Evolutionary conservation across 495 filamentous ascomycete species (phyloP), one percentile per base, ranked within the genome.

Genomic region (Astrocystis sublimbata): DNA sequence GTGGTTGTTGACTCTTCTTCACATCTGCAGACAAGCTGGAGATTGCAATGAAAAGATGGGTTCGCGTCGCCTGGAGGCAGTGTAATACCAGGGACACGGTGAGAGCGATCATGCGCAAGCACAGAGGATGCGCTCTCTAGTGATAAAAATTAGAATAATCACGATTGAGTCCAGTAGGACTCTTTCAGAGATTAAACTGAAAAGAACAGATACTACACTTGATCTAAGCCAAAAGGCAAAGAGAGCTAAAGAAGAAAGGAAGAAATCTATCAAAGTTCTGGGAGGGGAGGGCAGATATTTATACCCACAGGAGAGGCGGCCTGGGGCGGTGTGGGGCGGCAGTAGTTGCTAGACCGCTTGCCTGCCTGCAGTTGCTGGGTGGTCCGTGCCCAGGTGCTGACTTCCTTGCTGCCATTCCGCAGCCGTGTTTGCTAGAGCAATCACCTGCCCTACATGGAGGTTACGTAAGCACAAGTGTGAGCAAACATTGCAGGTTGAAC

Each of bases 141-240:
- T 52, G 76, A 66, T 82, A 81, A 91, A 92, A 91, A 92, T 91
- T 81, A 83, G 87, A 84, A 85, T 91, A 92, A 92, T 91, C 87
- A 87, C 82, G 82, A 85, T 84, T 89, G 83, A 83, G 80, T 81
- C 81, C 85, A 80, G 78, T 88, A 85, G 86, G 73, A 69, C 70
- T 76, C 74, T 85, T 84, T 83, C 82, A 86, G 83, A 84, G 81
- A 85, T 93, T 92, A 93, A 92, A 93, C 89, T 93, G 89, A 92
- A 92, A 93, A 96, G 91, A 96, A 96, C 91, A 96, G 91, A 94
- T 96, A 94, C 91, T 93, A 94, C 90, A 94, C 91, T 93, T 93
- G 91, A 94, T 93, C 91, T 94, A 89, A 89, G 87, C 87, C 87
- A 89, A 87, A 86, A 86, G 86, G 86, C 84, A 80, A 79, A 78